Percentiles rank a stretch among this genome's conserved stretches.
These are phyloP conservation scores for Uronychia setigera DNA, from an alignment of 73 alveolate genomes.

Conservation along the genomic window DNA sequence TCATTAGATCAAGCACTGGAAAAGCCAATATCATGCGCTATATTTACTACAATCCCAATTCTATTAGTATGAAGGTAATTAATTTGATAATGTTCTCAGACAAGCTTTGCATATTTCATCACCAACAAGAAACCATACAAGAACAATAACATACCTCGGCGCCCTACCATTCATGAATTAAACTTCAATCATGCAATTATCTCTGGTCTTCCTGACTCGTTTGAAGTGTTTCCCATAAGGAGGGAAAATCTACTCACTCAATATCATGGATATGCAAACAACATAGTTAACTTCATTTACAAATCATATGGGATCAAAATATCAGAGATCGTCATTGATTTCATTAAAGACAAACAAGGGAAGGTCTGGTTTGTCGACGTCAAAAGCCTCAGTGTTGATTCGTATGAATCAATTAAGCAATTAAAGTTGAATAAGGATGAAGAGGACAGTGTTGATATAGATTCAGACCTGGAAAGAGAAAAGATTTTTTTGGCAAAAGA, in stretches of 20 bases:
- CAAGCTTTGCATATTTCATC: constrained; percentile 30
- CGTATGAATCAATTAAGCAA: background rate
- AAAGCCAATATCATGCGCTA: constrained; percentile 29
- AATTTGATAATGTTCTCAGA: constrained; percentile 13
- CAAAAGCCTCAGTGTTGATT: constrained; percentile 58
- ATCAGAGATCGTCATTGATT: constrained; percentile 64
- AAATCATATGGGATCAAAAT: constrained; percentile 71
- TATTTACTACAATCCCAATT: constrained; percentile 33
- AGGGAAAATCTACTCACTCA: constrained; percentile 31
- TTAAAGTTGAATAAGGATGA: background rate
- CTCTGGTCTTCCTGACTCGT: constrained; percentile 20
- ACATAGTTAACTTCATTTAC: constrained; percentile 55
- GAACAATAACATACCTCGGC: background rate
- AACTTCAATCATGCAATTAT: constrained; percentile 15
- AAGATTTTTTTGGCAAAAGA: too few relatives aligned
- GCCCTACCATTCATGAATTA: background rate
- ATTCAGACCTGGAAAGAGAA: too few relatives aligned
- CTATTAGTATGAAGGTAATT: background rate
- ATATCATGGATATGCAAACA: constrained; percentile 63
- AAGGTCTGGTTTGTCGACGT: constrained; percentile 69
- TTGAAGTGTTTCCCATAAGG: constrained; percentile 25
- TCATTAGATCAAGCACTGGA: constrained; percentile 15
- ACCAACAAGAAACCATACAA: constrained; percentile 13
- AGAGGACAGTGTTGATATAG: too few relatives aligned
- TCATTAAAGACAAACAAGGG: constrained; percentile 69